Conservation (phyloP, 139 green algal species). For the Raphidocelis subcapitata region DNA sequence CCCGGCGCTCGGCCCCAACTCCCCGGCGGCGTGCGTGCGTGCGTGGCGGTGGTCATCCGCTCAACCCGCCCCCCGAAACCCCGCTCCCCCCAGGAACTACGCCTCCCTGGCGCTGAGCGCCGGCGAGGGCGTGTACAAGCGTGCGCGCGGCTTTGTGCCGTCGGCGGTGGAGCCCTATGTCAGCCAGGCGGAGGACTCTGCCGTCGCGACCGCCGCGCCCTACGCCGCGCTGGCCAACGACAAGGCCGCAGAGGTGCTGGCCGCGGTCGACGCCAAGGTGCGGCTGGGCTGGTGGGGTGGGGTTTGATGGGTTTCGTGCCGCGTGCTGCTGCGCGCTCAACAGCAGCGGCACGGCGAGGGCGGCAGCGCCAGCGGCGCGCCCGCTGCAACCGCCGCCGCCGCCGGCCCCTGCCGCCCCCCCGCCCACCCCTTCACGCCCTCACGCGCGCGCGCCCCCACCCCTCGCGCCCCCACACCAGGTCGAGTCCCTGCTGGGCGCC, state of each 20-base stretch:
- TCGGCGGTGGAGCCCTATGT: conserved; percentile 18
- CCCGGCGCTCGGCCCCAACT: too few species aligned
- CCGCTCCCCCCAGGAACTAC: neutral
- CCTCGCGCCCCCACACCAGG: too few species aligned
- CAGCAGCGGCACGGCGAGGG: too few species aligned
- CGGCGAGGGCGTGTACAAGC: conserved; percentile 20
- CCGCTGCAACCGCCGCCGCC: too few species aligned
- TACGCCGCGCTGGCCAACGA: conserved; percentile 21
- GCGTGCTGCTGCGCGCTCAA: neutral
- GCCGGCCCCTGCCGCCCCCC: too few species aligned
- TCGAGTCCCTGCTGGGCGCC: too few species aligned
- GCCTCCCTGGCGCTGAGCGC: neutral
- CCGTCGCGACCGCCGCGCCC: conserved; percentile 4
- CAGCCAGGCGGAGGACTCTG: conserved; percentile 9
- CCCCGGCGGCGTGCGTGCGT: too few species aligned
- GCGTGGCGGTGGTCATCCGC: too few species aligned
- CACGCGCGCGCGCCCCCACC: too few species aligned
- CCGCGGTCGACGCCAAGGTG: conserved; percentile 12
- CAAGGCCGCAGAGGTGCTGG: conserved; percentile 12
- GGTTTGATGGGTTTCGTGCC: neutral
- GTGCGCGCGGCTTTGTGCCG: conserved; percentile 18
- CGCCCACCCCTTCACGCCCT: neutral
- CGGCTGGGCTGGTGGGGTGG: neutral
- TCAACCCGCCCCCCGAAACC: too few species aligned
- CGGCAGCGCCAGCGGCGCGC: neutral